Conservation (phyloP, 1,284 basidiomycete genomes). For the Sparassis latifolia region DNA sequence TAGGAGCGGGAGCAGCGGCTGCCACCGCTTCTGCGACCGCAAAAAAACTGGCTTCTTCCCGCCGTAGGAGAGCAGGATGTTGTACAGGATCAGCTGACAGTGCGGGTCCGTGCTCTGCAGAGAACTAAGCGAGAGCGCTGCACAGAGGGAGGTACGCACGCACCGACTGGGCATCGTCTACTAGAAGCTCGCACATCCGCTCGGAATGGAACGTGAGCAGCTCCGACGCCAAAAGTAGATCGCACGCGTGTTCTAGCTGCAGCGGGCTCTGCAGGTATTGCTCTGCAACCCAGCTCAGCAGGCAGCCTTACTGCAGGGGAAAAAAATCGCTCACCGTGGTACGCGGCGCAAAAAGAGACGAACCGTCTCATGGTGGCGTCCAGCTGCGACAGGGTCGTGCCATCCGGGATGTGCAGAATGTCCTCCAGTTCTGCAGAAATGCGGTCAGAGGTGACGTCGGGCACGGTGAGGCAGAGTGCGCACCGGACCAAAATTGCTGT, state of each 20-base stretch:
- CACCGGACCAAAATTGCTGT: slow-evolving; percentile 84
- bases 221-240: slow-evolving; percentile 71
- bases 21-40: slow-evolving; percentile 77
- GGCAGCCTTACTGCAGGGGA: neutral
- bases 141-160: slow-evolving; percentile 19
- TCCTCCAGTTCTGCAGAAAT: slow-evolving; percentile 71
- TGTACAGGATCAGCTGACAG: slow-evolving; percentile 74
- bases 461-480: slow-evolving; percentile 22
- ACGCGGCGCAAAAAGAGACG: slow-evolving; percentile 71
- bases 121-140: neutral
- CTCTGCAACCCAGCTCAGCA: slow-evolving; percentile 38
- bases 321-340: slow-evolving; percentile 62
- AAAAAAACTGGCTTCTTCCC: slow-evolving; percentile 64
- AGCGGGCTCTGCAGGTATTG: slow-evolving; percentile 73
- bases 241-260: slow-evolving; percentile 79
- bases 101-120: slow-evolving; percentile 84
- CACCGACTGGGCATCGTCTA: slow-evolving; percentile 65
- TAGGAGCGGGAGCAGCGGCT: slow-evolving; percentile 71
- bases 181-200: slow-evolving; percentile 77
- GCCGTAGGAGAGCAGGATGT: slow-evolving; percentile 73
- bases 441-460: neutral
- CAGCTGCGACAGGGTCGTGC: slow-evolving; percentile 64
- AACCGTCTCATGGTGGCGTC: slow-evolving; percentile 76
- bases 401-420: slow-evolving; percentile 60
- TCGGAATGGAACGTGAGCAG: slow-evolving; percentile 85